Evolutionary conservation across 2,329 filamentous ascomycete genomes (phyloP), one percentile per base, ranked within the genome.

Genomic region (Alternaria sp.): DNA sequence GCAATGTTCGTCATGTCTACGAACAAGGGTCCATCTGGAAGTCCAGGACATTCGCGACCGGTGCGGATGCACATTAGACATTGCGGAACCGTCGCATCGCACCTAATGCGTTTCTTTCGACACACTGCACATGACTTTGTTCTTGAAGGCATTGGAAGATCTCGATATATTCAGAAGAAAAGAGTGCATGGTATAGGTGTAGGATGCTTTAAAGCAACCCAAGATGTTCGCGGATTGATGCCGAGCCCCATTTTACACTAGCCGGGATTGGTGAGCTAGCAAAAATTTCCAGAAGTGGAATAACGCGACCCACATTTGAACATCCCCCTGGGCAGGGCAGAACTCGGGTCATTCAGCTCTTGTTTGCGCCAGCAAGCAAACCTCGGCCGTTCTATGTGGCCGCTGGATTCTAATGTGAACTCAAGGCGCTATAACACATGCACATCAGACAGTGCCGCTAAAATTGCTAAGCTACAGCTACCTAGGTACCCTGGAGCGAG

Each of bases 41-140:
- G 59, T 40, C 73, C 74, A 11, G 74, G 71, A 51, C 74, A 77
- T 38, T 60, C 9, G 20, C 64, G 64, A 9, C 32, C 32, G 2
- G 32, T 16, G 32, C 32, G 14, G 14, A 36, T 36, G 52, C 74
- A 76, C 70, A 74, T 74, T 3, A 71, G 59, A 55, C 74, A 78
- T 44, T 72, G 51, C 7, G 74, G 74, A 3, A 74, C 57, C 5
- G 71, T 75, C 12, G 66, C 71, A 52, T 77, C 74, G 63, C 73
- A 77, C 65, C 69, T 74, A 22, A 77, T 76, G 25, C 74, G 70
- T 60, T 73, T 75, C 54, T 69, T 68, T 28, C 73, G 72, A 51
- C 74, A 78, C n/a, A 54, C 55, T 7, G 63, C 68, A 49, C 73
- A 76, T 12, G 72, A 63, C 68, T 36, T 71, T 18, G 67, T 75